Conservation (phyloP, 805 yeast genomes). For the Metschnikowia vanudenii region DNA sequence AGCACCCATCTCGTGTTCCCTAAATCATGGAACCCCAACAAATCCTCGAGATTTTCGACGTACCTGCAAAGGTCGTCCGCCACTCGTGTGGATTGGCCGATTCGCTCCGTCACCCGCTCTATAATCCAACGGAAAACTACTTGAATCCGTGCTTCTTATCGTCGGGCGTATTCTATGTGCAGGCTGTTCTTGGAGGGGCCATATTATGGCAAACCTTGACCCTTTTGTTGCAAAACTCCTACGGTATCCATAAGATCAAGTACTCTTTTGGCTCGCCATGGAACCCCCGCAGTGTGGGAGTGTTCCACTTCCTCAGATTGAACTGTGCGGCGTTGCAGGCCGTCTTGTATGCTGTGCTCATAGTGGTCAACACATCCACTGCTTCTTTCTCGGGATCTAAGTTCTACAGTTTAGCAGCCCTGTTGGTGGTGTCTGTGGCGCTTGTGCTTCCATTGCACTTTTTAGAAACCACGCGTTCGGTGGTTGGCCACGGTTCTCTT, state of each 20-base stretch:
- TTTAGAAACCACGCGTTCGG: constrained; percentile 23
- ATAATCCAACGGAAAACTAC: constrained; percentile 23
- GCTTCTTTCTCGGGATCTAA: constrained; percentile 1
- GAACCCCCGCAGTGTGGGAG: constrained; percentile 17
- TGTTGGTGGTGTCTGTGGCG: constrained; percentile 11
- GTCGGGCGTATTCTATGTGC: constrained; percentile 12
- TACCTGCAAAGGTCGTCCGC: too few relatives aligned
- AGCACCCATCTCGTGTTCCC: background rate
- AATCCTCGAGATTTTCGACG: constrained; percentile 3
- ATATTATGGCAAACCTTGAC: constrained; percentile 19
- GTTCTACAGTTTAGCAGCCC: constrained; percentile 8
- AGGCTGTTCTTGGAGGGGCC: constrained; percentile 15
- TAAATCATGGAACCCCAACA: constrained; percentile 4
- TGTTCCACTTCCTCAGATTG: constrained; percentile 16
- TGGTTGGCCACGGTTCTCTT: constrained; percentile 24
- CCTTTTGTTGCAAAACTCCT: constrained; percentile 19
- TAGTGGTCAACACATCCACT: constrained; percentile 6
- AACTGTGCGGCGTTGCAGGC: constrained; percentile 19
- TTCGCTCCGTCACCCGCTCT: constrained; percentile 23
- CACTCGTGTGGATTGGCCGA: constrained; percentile 10
- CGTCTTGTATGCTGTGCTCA: constrained; percentile 15
- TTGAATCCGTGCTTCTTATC: constrained; percentile 32
- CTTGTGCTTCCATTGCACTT: constrained; percentile 25
- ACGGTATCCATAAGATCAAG: constrained; percentile 23
- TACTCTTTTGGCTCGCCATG: constrained; percentile 25